Base-by-base conservation (phyloP, 192 early-diverging fungal species). In the Umbelopsis sp. region DNA sequence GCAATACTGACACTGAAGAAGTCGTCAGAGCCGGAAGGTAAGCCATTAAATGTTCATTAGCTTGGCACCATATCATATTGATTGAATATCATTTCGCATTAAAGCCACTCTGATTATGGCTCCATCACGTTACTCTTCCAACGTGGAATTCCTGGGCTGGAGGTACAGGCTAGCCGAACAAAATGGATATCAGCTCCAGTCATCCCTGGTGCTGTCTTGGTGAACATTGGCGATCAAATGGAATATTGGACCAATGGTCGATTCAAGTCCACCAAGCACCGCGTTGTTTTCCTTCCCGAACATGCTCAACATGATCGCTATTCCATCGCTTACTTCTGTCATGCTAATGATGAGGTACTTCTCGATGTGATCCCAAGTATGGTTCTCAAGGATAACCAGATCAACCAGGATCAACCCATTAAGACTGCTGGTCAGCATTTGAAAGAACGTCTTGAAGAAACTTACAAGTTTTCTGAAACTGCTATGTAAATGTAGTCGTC, bases 71-170 rank as follows among this genome's bases (percentile, higher is more conserved):
- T 45, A 1, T 6, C 10, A 10, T 41, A 24, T n/a, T 17, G 17
- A 21, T 8, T 65, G 12, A 3, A 5, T 43, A 7, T 14, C 31
- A 10, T 53, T 32, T 2, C 20, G 8, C 24, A 14, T 53, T 69
- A 51, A 70, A 87, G 83, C 59, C 86, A 89, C 29, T 85, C 90
- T 1, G 91, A 92, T 72, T 92, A 92, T 74, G 91, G 91, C 7
- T 85, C 86, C 0, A 71, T 92, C 22, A 91, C 90, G 7, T 65
- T 91, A 4, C 69, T 92, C 34, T 90, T 91, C 72, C 91, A 91
- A 75, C 82, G 89, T 71, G 85, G 89, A 52, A 77, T 86, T 45
- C 81, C 84, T 31, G 87, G 87, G 21, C 74, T 88, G 29, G 87
- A 88, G 69, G 80, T 88, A 6, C 81, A 85, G 70, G 73, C 80